Percentiles rank a stretch among this genome's conserved stretches.
Evolutionary conservation across 129 eudicot genomes (phyloP).

Genomic region (Centaurea solstitialis): DNA sequence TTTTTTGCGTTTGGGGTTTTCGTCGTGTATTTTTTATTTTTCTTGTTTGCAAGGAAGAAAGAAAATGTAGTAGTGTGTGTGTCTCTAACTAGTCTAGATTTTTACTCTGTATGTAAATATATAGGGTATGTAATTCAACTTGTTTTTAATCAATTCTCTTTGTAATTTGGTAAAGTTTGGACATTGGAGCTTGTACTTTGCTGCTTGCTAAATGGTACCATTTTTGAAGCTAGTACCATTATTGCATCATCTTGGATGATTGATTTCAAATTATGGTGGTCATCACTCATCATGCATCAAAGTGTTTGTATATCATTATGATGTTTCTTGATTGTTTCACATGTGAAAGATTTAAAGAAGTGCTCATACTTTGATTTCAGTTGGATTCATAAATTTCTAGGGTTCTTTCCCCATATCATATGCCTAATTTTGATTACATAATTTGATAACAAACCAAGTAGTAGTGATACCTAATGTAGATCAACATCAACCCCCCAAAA

Average conservation of each 20-base stretch:
- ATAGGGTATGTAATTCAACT: constrained; percentile 44
- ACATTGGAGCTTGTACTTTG: constrained; percentile 23
- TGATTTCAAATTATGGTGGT: neutral
- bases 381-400: constrained; percentile 15
- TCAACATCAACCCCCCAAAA: constrained; percentile 9
- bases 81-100: constrained; percentile 39
- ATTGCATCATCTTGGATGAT: neutral
- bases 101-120: constrained; percentile 33
- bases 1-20: constrained; percentile 26
- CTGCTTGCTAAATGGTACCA: constrained; percentile 25
- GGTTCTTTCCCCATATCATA: constrained; percentile 17
- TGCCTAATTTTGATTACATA: constrained; percentile 31
- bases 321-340: no score
- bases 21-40: constrained; percentile 6
- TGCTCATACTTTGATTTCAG: constrained; percentile 4
- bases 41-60: constrained; percentile 28
- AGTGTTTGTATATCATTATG: neutral
- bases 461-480: neutral
- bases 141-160: constrained; percentile 12
- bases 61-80: constrained; percentile 35
- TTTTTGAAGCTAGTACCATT: constrained; percentile 24
- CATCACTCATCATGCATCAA: neutral
- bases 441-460: constrained; percentile 6
- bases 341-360: no score
- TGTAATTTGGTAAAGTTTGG: constrained; percentile 40